phyloP scores from a whole-genome alignment of 306 rosid species.

The Prinsepia uniflora region DNA sequence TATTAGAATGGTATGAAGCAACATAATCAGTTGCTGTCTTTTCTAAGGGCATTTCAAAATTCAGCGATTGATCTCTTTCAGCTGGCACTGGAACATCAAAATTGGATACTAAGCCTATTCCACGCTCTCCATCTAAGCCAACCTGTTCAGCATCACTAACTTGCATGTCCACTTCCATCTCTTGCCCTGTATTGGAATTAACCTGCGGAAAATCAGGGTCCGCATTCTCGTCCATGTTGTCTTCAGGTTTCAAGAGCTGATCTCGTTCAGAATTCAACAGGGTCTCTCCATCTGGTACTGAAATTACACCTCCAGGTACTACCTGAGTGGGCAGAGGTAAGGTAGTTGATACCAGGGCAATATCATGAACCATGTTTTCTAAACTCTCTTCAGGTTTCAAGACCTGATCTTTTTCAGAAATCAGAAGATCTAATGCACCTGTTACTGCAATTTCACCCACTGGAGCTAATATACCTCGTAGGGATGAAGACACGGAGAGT shows the following conservation, averaged over 20 bases:
- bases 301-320: conserved; percentile 30
- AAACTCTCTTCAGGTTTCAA: conserved; percentile 17
- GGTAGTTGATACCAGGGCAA: conserved; percentile 15
- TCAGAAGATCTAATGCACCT: conserved; percentile 18
- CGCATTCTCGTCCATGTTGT: conserved; percentile 12
- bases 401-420: conserved; percentile 30
- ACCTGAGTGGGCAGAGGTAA: conserved; percentile 17
- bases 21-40: conserved; percentile 20
- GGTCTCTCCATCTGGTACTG: conserved; percentile 11
- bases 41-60: conserved; percentile 17
- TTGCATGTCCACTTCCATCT: conserved; percentile 29
- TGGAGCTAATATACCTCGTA: conserved; percentile 23
- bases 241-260: conserved; percentile 14
- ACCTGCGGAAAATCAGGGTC: conserved; percentile 1
- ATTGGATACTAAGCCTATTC: conserved; percentile 2
- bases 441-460: conserved; percentile 24
- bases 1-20: conserved; percentile 10
- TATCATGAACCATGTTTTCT: conserved; percentile 21
- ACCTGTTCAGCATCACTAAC: conserved; percentile 18
- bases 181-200: conserved; percentile 19
- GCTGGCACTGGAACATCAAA: conserved; percentile 15
- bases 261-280: conserved; percentile 26
- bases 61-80: conserved; percentile 9
- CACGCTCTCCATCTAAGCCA: conserved; percentile 2
- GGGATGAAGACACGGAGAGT: conserved; percentile 14